Evolutionary conservation across 1,284 basidiomycete genomes (phyloP), one percentile per base, ranked within the genome.

Genomic region (Cryptococcus sp.): DNA sequence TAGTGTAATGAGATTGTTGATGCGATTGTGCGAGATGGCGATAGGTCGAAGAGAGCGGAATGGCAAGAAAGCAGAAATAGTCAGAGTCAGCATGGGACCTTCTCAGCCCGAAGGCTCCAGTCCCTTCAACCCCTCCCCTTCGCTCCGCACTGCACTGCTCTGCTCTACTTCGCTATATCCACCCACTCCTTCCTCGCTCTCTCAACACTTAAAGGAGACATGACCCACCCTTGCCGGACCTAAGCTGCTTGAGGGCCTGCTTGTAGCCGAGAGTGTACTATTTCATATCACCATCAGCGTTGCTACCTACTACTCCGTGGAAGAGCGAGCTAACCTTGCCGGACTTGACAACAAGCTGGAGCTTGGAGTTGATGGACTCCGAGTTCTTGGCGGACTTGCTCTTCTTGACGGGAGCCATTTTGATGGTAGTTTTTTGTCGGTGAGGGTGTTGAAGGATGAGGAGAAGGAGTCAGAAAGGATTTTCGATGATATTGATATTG

Each of bases 261-360:
- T 96, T 96, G 88, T 96, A 95, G 64, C 94, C 93, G 68, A 96
- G 84, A 59, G 85, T 84, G 86, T 90, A 95, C 81, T 93, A 90
- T 67, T 88, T 1, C 42, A 45, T 5, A 45, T 1, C 3, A 41
- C 38, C 8, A 47, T 16, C 20, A 48, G n/a, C 17, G 27, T 42
- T 5, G 7, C 10, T 16, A 10, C 50, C 19, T 22, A 11, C 5
- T 22, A 40, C n/a, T 8, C 40, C 16, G 20, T 11, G 19, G 40
- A 39, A n/a, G 35, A 3, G 4, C 11, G n/a, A 40, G 68, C 68
- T 52, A 58, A 74, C 70, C 69, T 77, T 78, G 66, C 80, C 80
- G 70, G 93, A 97, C 87, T 99, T 98, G 81, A 98, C 94, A 78
- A 97, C 94, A 74, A 99, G 92, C 67, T 93, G 90, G 67, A 99